These are phyloP conservation scores for Eutrema salsugineum DNA, from an alignment of 441 rosid species.

Conservation along the genomic window DNA sequence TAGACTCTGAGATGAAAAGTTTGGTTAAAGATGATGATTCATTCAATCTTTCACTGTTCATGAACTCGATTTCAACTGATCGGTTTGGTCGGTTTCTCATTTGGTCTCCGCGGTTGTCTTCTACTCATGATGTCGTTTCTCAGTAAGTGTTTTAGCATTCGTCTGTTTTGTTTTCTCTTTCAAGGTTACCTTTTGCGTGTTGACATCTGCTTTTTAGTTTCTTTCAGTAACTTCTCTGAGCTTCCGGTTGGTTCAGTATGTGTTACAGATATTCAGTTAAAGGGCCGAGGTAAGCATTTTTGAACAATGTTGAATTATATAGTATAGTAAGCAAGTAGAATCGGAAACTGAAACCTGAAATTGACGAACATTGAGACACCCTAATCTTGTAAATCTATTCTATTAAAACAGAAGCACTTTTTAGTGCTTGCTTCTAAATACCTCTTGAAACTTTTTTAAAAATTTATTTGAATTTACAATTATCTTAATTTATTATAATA, in stretches of 20 bases:
- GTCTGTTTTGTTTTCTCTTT: not conserved
- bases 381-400: no score
- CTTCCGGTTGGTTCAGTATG: conserved; percentile 83
- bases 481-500: no score
- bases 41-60: conserved; percentile 36
- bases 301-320: not conserved
- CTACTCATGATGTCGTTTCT: conserved; percentile 82
- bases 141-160: conserved; percentile 44
- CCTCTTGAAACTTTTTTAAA: no score
- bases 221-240: conserved; percentile 71
- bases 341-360: not conserved
- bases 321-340: not conserved
- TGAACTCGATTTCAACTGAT: conserved; percentile 53
- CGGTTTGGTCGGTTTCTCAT: conserved; percentile 72
- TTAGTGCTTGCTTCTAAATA: no score
- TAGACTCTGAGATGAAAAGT: conserved; percentile 49
- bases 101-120: conserved; percentile 78
- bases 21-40: conserved; percentile 26
- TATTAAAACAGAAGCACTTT: no score
- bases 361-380: no score
- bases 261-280: conserved; percentile 67
- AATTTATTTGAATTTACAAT: no score
- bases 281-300: conserved; percentile 65
- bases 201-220: conserved; percentile 2
- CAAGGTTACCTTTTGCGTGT: not conserved